Conservation (phyloP, 192 early-diverging fungal genomes). For the Oehlia diaphana region DNA sequence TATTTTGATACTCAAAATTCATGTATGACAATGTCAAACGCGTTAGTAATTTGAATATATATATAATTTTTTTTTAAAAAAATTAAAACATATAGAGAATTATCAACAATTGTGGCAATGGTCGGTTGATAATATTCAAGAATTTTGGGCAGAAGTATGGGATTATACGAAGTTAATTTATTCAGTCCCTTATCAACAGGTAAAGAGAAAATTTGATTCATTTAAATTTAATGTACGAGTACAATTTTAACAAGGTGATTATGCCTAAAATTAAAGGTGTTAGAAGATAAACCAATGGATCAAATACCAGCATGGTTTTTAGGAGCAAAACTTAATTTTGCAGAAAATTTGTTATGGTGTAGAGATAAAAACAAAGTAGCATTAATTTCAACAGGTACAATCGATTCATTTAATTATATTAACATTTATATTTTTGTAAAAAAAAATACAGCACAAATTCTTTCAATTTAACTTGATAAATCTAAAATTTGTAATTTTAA, state of each 20-base stretch:
- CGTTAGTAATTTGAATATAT: no score
- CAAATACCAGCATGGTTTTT: conserved; percentile 89
- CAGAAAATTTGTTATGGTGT: conserved; percentile 81
- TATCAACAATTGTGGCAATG: conserved; percentile 84
- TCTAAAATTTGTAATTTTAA: conserved; percentile 14
- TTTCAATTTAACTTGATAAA: background rate
- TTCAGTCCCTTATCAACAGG: conserved; percentile 36
- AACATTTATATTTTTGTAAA: background rate
- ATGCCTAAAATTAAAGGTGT: conserved; percentile 42
- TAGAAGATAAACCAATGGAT: conserved; percentile 75
- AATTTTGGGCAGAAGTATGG: conserved; percentile 91
- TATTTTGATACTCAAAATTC: no score
- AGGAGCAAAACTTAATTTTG: conserved; percentile 85
- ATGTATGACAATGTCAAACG: no score
- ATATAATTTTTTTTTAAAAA: no score
- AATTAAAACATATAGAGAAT: conserved; percentile 33
- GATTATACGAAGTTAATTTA: conserved; percentile 65
- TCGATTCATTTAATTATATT: background rate
- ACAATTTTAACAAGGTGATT: background rate
- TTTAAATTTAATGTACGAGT: background rate
- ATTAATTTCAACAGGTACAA: conserved; percentile 53
- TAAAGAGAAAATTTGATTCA: background rate
- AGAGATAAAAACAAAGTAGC: conserved; percentile 49
- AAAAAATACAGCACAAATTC: no score
- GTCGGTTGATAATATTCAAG: conserved; percentile 71